Evolutionary conservation across 495 filamentous ascomycete genomes (phyloP).

Genomic region (Tuber umbilicatum): DNA sequence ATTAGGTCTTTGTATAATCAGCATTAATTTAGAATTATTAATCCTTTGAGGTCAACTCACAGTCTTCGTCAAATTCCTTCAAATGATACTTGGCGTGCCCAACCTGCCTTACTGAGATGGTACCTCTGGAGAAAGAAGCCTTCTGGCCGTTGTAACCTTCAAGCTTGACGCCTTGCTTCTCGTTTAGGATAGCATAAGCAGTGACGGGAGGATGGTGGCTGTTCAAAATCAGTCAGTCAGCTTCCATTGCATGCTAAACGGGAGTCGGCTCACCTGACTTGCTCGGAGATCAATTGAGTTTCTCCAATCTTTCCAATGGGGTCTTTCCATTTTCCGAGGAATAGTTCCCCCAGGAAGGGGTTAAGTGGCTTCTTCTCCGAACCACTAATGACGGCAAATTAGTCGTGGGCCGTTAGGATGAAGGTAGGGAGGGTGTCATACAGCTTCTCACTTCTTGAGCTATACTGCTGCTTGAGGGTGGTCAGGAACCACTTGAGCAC

Average conservation of each 20-base stretch:
- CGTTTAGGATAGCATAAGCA: slow-evolving; percentile 84
- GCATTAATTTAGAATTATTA: background rate
- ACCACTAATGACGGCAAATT: slow-evolving; percentile 44
- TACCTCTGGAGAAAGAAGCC: slow-evolving; percentile 74
- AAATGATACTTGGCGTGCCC: slow-evolving; percentile 66
- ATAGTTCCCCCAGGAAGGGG: slow-evolving; percentile 84
- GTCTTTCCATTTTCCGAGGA: slow-evolving; percentile 80
- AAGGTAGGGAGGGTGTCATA: slow-evolving; percentile 9
- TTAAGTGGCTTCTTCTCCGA: slow-evolving; percentile 97
- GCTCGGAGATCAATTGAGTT: slow-evolving; percentile 58
- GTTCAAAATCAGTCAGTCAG: slow-evolving; percentile 28
- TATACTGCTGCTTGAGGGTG: slow-evolving; percentile 92
- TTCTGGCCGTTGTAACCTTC: slow-evolving; percentile 99
- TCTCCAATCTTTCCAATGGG: slow-evolving; percentile 48
- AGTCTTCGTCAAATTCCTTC: slow-evolving; percentile 49
- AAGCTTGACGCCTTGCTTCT: slow-evolving; percentile 73
- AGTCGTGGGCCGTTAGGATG: slow-evolving; percentile 10
- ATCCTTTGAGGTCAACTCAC: slow-evolving; percentile 17
- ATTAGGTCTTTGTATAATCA: slow-evolving; percentile 56
- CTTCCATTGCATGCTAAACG: background rate
- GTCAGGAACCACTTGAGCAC: slow-evolving; percentile 97
- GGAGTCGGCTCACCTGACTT: slow-evolving; percentile 58
- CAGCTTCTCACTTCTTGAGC: slow-evolving; percentile 77
- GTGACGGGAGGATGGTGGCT: slow-evolving; percentile 98
- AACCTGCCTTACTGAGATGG: slow-evolving; percentile 93